Evolutionary conservation across 331 rosid genomes (phyloP).

Genomic region (Saraca asoca): DNA sequence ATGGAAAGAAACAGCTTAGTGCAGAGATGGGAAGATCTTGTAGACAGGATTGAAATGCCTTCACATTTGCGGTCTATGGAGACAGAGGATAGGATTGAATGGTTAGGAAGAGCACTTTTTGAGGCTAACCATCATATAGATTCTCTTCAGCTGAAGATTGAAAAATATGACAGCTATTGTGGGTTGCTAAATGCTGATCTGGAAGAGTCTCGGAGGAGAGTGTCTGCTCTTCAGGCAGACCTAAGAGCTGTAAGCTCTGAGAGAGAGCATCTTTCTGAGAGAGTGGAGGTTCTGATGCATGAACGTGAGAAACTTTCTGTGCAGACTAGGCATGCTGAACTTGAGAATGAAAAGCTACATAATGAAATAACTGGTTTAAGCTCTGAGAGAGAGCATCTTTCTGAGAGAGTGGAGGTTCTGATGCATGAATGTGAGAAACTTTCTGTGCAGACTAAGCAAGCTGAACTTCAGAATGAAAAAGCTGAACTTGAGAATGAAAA

Average conservation of each 20-base stretch:
- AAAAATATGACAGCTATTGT: constrained; percentile 65
- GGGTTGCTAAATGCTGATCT: constrained; percentile 70
- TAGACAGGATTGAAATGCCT: constrained; percentile 83
- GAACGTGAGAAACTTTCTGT: constrained; percentile 56
- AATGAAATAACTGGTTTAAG: constrained; percentile 49
- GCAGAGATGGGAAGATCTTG: constrained; percentile 92
- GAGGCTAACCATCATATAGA: constrained; percentile 67
- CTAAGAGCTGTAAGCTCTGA: constrained; percentile 53
- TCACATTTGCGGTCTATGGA: constrained; percentile 73
- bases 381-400: constrained; percentile 60
- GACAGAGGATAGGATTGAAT: constrained; percentile 79
- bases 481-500: too few relatives aligned
- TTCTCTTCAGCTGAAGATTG: constrained; percentile 74
- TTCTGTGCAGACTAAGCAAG: constrained; percentile 44
- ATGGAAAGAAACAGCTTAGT: constrained; percentile 85
- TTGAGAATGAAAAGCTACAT: constrained; percentile 59
- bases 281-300: constrained; percentile 49
- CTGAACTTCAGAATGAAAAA: constrained; percentile 68
- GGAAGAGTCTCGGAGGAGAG: constrained; percentile 65
- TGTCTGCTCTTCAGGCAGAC: constrained; percentile 61
- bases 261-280: constrained; percentile 62
- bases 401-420: constrained; percentile 60
- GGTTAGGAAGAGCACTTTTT: constrained; percentile 68
- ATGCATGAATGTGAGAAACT: constrained; percentile 53
- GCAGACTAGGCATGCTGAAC: constrained; percentile 53